Evolutionary conservation across 2,329 filamentous ascomycete genomes (phyloP).

Genomic region (Zymoseptoria ardabiliae): DNA sequence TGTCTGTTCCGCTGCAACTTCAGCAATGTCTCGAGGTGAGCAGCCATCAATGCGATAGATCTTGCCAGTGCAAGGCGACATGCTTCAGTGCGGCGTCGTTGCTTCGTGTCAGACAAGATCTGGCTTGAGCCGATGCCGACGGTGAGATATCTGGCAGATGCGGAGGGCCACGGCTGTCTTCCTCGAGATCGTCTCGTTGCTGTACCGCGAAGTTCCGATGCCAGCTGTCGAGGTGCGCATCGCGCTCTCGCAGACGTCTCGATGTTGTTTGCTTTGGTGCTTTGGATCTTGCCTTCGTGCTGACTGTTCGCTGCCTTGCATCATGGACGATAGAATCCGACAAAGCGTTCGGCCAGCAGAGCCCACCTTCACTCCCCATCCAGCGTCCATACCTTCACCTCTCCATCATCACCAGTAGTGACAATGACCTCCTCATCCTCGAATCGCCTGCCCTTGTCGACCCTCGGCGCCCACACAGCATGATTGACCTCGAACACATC

Average conservation of each 20-base stretch:
- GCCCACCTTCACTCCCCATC: slow-evolving; percentile 12
- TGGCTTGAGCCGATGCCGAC: too few relatives aligned
- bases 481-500: slow-evolving; percentile 94
- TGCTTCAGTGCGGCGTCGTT: too few relatives aligned
- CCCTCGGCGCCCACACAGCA: slow-evolving; percentile 74
- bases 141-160: neutral
- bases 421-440: slow-evolving; percentile 75
- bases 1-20: too few relatives aligned
- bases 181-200: neutral
- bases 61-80: too few relatives aligned
- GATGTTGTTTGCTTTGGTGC: neutral
- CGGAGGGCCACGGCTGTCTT: neutral
- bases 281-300: neutral
- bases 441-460: slow-evolving; percentile 56
- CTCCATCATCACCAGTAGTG: slow-evolving; percentile 86
- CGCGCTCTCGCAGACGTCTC: neutral
- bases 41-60: too few relatives aligned
- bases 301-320: neutral
- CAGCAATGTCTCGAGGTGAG: too few relatives aligned
- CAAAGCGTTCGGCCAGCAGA: neutral
- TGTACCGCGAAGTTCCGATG: neutral
- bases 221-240: neutral
- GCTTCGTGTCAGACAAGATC: too few relatives aligned
- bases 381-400: slow-evolving; percentile 74
- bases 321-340: neutral